Evolutionary conservation across 1,139 yeast species (phyloP), one percentile per base, ranked within the genome.

Genomic region (Taphrina wiesneri): DNA sequence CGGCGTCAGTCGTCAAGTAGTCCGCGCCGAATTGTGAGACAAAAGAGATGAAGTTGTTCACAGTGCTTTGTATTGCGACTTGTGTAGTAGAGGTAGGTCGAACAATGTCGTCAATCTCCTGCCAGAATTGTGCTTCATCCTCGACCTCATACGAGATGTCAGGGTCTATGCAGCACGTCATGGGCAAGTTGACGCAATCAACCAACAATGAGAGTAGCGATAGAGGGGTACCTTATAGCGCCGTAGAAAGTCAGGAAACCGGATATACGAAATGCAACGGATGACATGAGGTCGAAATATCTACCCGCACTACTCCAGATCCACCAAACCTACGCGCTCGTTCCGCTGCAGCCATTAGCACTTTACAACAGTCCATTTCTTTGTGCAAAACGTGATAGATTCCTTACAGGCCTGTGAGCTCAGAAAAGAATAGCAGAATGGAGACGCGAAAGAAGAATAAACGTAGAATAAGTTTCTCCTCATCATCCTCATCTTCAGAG

Each of bases 1-100:
- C 76, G 32, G 72, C 74, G 63, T 77, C 79, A 15, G 68, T 66
- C 7, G 68, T 66, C 49, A 77, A 70, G 65, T 73, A 75, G 30
- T 72, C 71, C 47, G 74, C 73, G 41, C 61, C 49, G 67, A 74
- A 75, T 36, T 69, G 67, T 19, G 75, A 67, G 2, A 76, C 75
- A 53, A 74, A 72, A 32, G 70, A 70, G 36, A 76, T 63, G 60
- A 73, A 75, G 23, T 75, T 72, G 32, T 67, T 54, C 26, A 76
- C 67, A 5, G 74, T 72, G 46, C 47, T 43, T 28, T 62, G 70
- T 57, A 70, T 57, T 54, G 64, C 56, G 25, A 36, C 47, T 13
- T 67, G 46, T 19, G 70, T 60, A 52, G 67, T 62, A n/a, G 60
- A 39, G 19, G 67, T 53, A 5, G 62, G 41, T 15, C 65, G 57